phyloP scores from a whole-genome alignment of 1,139 yeast species.

The Martiniozyma asiatica region DNA sequence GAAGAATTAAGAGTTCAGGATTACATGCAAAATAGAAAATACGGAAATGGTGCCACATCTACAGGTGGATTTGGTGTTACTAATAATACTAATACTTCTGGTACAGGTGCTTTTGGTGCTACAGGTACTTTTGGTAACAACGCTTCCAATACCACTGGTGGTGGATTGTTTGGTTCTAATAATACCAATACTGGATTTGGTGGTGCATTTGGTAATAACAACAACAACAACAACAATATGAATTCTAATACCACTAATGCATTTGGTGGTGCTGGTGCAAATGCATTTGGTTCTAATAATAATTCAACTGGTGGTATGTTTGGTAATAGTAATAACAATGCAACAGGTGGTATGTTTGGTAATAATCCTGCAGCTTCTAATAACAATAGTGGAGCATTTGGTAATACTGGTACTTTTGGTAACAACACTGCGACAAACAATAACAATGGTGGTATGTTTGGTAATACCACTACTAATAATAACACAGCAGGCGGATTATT shows the following conservation, averaged over 20 bases:
- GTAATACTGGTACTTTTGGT: conserved; percentile 29
- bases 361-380: conserved; percentile 8
- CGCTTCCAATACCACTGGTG: conserved; percentile 23
- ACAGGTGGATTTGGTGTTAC: conserved; percentile 14
- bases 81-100: conserved; percentile 14
- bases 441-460: conserved; percentile 22
- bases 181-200: conserved; percentile 7
- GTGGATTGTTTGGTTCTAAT: conserved; percentile 43
- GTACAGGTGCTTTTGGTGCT: conserved; percentile 4
- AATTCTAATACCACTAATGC: too few species aligned
- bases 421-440: conserved; percentile 15
- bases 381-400: conserved; percentile 9
- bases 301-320: conserved; percentile 7
- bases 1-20: conserved; percentile 88
- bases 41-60: conserved; percentile 27
- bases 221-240: conserved; percentile 16
- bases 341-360: conserved; percentile 19
- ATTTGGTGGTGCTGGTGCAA: too few species aligned
- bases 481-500: conserved; percentile 15
- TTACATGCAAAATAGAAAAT: conserved; percentile 64
- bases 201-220: conserved; percentile 31
- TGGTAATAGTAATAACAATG: conserved; percentile 13
- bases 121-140: conserved; percentile 14
- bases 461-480: conserved; percentile 12
- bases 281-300: conserved; percentile 14